A percentile compares a stretch with the other conserved stretches of the same genome.
These are phyloP conservation scores for Priceomyces melissophilus DNA, from an alignment of 805 yeast species.

Conservation along the genomic window DNA sequence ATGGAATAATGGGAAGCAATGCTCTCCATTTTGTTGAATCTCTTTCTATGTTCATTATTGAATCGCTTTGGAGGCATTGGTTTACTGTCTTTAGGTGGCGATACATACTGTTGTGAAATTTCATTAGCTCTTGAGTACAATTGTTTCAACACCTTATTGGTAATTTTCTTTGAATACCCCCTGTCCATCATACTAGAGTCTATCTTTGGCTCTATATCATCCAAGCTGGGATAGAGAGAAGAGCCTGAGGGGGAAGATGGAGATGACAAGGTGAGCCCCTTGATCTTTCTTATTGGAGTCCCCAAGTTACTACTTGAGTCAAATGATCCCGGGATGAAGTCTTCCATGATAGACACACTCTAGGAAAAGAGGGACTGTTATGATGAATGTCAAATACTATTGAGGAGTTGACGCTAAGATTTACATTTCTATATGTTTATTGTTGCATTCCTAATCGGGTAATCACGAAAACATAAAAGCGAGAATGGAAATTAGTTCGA, in stretches of 20 bases:
- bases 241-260: slow-evolving; percentile 16
- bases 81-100: slow-evolving; percentile 7
- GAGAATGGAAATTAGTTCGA: neutral
- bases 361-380: no score
- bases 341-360: slow-evolving; percentile 5
- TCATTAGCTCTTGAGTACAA: slow-evolving; percentile 40
- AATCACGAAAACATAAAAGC: slow-evolving; percentile 4
- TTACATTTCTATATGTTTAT: slow-evolving; percentile 1
- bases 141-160: slow-evolving; percentile 44
- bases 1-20: slow-evolving; percentile 47
- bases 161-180: slow-evolving; percentile 47
- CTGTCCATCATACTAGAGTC: slow-evolving; percentile 34
- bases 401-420: neutral
- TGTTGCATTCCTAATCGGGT: slow-evolving; percentile 7
- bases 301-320: slow-evolving; percentile 15
- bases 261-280: slow-evolving; percentile 28
- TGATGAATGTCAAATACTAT: neutral
- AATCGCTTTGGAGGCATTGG: slow-evolving; percentile 23
- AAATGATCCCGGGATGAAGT: slow-evolving; percentile 11
- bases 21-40: slow-evolving; percentile 46
- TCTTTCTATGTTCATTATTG: slow-evolving; percentile 30
- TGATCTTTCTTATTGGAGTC: slow-evolving; percentile 40
- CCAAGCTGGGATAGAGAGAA: slow-evolving; percentile 6
- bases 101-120: slow-evolving; percentile 21
- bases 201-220: slow-evolving; percentile 9